Percentiles rank a stretch among this genome's conserved stretches.
phyloP scores from a whole-genome alignment of 305 asterid species.

The Fraxinus velutina region DNA sequence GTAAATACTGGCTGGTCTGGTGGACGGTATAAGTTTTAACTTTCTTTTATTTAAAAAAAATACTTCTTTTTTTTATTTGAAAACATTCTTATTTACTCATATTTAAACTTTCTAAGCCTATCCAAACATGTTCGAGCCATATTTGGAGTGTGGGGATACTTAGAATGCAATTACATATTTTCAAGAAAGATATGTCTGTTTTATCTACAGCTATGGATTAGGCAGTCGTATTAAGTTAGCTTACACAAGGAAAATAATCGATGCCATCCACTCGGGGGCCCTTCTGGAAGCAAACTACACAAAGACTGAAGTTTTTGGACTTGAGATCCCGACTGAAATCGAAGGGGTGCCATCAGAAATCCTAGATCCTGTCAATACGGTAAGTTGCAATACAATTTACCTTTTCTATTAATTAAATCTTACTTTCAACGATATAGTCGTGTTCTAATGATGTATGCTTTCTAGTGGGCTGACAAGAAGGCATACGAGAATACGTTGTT shows the following conservation, averaged over 20 bases:
- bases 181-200: background rate
- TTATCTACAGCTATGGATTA: conserved; percentile 58
- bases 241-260: conserved; percentile 84
- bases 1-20: conserved; percentile 98
- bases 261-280: conserved; percentile 80
- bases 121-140: background rate
- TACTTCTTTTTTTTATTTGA: background rate
- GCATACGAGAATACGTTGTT: conserved; percentile 62
- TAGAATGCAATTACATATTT: background rate
- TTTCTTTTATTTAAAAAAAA: background rate
- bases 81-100: background rate
- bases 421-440: background rate
- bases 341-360: conserved; percentile 89
- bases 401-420: background rate
- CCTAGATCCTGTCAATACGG: conserved; percentile 74
- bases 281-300: conserved; percentile 64
- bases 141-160: background rate
- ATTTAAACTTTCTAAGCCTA: background rate
- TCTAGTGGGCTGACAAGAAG: conserved; percentile 66
- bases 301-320: conserved; percentile 69
- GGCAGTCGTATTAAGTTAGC: conserved; percentile 83
- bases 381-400: conserved; percentile 38
- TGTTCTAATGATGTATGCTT: background rate
- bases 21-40: conserved; percentile 54
- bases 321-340: conserved; percentile 75